phyloP scores from a whole-genome alignment of 2,329 filamentous ascomycete genomes.

The Nigrospora osmanthi region DNA sequence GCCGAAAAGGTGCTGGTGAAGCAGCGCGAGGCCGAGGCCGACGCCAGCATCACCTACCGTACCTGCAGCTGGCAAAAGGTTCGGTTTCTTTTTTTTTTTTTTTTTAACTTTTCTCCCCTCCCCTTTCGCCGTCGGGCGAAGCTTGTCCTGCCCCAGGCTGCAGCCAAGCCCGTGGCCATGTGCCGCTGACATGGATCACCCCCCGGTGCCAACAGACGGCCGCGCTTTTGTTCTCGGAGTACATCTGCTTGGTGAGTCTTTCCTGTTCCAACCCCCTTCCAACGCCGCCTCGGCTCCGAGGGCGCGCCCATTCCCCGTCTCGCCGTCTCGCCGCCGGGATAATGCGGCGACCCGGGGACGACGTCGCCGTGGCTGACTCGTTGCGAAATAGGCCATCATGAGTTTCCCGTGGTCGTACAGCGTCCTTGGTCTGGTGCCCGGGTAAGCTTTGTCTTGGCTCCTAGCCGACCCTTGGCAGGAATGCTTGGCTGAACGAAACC shows the following conservation, averaged over 20 bases:
- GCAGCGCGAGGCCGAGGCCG: conserved; percentile 71
- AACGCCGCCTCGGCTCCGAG: too few relatives aligned
- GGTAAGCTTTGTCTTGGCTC: conserved; percentile 27
- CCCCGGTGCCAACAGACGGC: conserved; percentile 53
- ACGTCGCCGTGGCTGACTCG: neutral
- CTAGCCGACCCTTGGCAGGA: conserved; percentile 5
- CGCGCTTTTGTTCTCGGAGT: conserved; percentile 85
- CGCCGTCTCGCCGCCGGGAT: neutral
- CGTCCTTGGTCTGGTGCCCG: conserved; percentile 77
- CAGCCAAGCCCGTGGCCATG: conserved; percentile 4
- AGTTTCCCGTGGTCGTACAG: conserved; percentile 93
- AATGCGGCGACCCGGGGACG: neutral
- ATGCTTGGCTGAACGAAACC: neutral
- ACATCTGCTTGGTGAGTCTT: conserved; percentile 66
- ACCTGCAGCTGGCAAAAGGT: conserved; percentile 93
- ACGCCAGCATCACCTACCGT: conserved; percentile 79
- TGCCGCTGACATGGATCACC: conserved; percentile 5
- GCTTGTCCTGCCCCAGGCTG: too few relatives aligned
- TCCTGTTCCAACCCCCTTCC: too few relatives aligned
- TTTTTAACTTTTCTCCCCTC: conserved; percentile 4
- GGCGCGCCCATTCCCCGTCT: neutral
- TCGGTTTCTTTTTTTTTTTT: too few relatives aligned
- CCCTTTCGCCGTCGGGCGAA: too few relatives aligned
- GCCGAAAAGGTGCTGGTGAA: conserved; percentile 42
- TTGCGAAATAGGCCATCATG: conserved; percentile 64